Evolutionary conservation across 495 filamentous ascomycete genomes (phyloP).

Genomic region (Aspergillus wentii): DNA sequence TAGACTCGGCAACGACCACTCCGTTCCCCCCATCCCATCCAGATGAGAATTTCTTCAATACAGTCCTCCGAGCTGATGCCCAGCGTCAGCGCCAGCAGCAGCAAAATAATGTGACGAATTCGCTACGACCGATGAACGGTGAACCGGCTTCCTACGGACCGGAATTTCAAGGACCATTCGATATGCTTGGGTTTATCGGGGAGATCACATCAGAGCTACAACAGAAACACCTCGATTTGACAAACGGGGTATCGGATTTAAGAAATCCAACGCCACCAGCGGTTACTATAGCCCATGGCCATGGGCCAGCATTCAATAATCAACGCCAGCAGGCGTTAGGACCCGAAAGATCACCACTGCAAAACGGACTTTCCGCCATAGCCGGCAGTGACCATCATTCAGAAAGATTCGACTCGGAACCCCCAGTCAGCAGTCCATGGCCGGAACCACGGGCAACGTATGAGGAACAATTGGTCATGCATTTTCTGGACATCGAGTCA

Average conservation of each 20-base stretch:
- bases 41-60: constrained; percentile 27
- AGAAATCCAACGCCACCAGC: constrained; percentile 9
- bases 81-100: constrained; percentile 11
- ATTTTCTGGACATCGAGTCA: constrained; percentile 27
- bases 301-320: constrained; percentile 7
- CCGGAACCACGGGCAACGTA: constrained; percentile 18
- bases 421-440: too few relatives aligned
- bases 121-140: constrained; percentile 5
- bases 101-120: too few relatives aligned
- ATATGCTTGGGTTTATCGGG: constrained; percentile 38
- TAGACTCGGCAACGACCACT: constrained; percentile 6
- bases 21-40: constrained; percentile 13
- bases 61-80: constrained; percentile 25
- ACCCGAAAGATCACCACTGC: too few relatives aligned
- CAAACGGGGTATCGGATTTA: constrained; percentile 16
- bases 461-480: constrained; percentile 29
- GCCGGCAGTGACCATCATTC: too few relatives aligned
- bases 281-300: not conserved
- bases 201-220: constrained; percentile 35
- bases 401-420: too few relatives aligned
- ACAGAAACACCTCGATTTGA: constrained; percentile 34
- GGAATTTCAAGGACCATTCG: constrained; percentile 21
- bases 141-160: constrained; percentile 11
- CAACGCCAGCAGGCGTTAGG: too few relatives aligned
- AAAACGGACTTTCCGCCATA: too few relatives aligned